Evolutionary conservation across 495 filamentous ascomycete species (phyloP), one percentile per base, ranked within the genome.

Genomic region (Apiosordaria backusii): DNA sequence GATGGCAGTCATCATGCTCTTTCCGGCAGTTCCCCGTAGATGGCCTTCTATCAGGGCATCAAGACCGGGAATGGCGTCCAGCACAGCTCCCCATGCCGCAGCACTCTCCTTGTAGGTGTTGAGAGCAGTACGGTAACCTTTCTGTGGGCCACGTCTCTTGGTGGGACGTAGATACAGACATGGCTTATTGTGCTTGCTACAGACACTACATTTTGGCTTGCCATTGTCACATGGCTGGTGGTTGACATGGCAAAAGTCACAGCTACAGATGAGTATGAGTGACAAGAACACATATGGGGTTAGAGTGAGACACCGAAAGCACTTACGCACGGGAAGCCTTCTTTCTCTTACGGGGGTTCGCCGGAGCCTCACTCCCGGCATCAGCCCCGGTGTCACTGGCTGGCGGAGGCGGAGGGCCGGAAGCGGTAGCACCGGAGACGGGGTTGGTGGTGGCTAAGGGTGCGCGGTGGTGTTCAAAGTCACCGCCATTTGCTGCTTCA

Each of bases 151-250:
- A 6, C 76, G 74, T n/a, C 74, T 73, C 66, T 78, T 78, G 18
- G 73, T 76, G 2, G 76, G 76, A 16, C 76, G 72, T 25, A 76
- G 68, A 54, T 78, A 78, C 7, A 76, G 61, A 27, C 76, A 78
- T 0, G 72, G 69, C 67, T 78, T 78, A 66, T 76, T 76, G 61
- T 78, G 76, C 66, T 75, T 75, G 40, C 67, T 66, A 59, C 76
- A 78, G 40, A 76, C 71, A 65, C 70, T 65, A 58, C 76, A 78
- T 58, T 76, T 75, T 10, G 75, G 75, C 26, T 77, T 73, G 65
- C 72, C 75, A 40, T 77, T 77, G 73, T 78, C 76, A 65, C 76
- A 78, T 4, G 76, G 76, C 62, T 78, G 76, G 60, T 78, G 76
- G 67, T 78, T 78, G 61, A 75, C 71, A 61, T 78, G 76, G 66